These are phyloP conservation scores for Perilla frutescens DNA, from an alignment of 257 asterid genomes.

Conservation along the genomic window DNA sequence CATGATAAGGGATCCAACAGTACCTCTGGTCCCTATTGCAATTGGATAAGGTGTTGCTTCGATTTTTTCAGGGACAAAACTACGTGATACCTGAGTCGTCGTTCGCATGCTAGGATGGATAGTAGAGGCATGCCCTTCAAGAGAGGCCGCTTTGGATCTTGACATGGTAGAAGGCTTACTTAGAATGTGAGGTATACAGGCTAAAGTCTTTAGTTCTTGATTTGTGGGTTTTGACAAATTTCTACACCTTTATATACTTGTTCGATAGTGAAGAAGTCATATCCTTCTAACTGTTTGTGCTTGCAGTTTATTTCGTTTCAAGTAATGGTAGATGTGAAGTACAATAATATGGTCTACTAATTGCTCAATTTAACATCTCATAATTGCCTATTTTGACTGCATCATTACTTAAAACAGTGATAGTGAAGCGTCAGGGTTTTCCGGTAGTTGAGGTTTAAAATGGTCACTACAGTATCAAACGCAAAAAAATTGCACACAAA, in stretches of 20 bases:
- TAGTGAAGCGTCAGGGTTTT: too few relatives aligned
- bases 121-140: constrained; percentile 34
- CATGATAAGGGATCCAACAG: constrained; percentile 55
- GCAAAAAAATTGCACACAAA: too few relatives aligned
- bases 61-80: constrained; percentile 37
- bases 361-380: background rate
- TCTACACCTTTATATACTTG: constrained; percentile 31
- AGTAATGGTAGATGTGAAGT: constrained; percentile 15
- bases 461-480: too few relatives aligned
- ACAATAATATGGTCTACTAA: constrained; percentile 9
- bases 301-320: constrained; percentile 24
- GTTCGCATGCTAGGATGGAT: constrained; percentile 14
- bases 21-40: constrained; percentile 50
- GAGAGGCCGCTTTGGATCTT: background rate
- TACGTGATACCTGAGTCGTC: constrained; percentile 20
- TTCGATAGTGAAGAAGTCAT: constrained; percentile 19
- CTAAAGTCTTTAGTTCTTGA: background rate
- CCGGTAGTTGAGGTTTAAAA: too few relatives aligned
- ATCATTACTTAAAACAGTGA: background rate
- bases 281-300: constrained; percentile 44
- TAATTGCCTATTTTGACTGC: constrained; percentile 22
- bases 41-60: constrained; percentile 41
- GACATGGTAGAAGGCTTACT: constrained; percentile 41
- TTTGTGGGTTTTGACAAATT: constrained; percentile 14
- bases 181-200: constrained; percentile 32